Conservation (phyloP, 163 green algal genomes). For the Prototheca wickerhamii region DNA sequence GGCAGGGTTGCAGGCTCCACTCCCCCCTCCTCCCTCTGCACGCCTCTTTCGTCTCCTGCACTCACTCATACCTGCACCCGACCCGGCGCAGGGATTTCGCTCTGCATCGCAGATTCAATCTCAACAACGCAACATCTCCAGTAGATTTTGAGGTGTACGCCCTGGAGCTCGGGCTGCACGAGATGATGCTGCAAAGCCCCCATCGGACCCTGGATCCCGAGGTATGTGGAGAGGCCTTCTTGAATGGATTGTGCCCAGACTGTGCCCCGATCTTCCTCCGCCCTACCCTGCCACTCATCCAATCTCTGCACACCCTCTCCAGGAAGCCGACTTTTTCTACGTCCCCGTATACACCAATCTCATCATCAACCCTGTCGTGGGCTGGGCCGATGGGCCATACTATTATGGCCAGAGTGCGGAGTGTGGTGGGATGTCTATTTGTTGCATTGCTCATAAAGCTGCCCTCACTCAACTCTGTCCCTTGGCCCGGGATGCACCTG, state of each 20-base stretch:
- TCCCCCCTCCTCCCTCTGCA: no score
- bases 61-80: no score
- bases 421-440: background rate
- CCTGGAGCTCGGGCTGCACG: constrained; percentile 48
- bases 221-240: constrained; percentile 10
- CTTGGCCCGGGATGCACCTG: background rate
- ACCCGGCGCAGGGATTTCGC: background rate
- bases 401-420: constrained; percentile 9
- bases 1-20: no score
- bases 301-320: constrained; percentile 1
- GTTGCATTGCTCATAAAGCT: background rate
- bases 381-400: constrained; percentile 28
- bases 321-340: constrained; percentile 68
- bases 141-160: constrained; percentile 34
- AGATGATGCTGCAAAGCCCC: constrained; percentile 52
- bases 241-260: background rate
- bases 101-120: constrained; percentile 19
- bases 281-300: background rate
- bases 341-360: constrained; percentile 49
- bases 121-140: constrained; percentile 30
- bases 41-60: no score
- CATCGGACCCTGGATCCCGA: constrained; percentile 67
- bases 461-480: background rate
- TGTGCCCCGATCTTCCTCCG: background rate
- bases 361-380: constrained; percentile 41